Conservation (phyloP, 2,329 filamentous ascomycete genomes). For the Bipolaris gigantea region DNA sequence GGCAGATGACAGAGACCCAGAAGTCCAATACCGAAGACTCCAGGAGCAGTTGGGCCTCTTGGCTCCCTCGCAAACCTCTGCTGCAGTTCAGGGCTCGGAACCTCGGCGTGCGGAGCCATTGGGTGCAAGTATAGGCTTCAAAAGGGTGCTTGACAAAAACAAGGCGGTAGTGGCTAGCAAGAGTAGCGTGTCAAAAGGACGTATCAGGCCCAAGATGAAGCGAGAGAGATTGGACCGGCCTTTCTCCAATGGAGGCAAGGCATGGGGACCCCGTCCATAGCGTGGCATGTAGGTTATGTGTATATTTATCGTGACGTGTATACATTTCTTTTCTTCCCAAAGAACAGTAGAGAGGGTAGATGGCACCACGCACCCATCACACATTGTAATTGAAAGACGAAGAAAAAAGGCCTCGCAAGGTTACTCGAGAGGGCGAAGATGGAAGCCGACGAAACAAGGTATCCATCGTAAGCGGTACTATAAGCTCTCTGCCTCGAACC, state of each 20-base stretch:
- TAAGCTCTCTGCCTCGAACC: too few species aligned
- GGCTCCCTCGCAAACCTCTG: not conserved
- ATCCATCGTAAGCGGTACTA: too few species aligned
- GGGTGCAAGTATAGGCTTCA: constrained; percentile 1
- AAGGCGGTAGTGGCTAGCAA: not conserved
- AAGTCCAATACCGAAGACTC: constrained; percentile 16
- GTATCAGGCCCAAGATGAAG: constrained; percentile 1
- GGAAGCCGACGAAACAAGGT: too few species aligned
- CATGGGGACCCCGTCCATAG: not conserved
- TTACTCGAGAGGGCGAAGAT: too few species aligned
- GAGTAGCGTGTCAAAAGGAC: not conserved
- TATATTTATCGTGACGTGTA: not conserved
- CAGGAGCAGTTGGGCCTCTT: constrained; percentile 15
- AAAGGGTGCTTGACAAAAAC: constrained; percentile 3
- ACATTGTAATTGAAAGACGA: too few species aligned
- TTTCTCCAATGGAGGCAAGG: not conserved
- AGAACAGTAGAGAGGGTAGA: too few species aligned
- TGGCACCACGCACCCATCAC: too few species aligned
- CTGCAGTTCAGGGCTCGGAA: not conserved
- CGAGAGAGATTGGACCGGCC: not conserved
- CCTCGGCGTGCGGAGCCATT: not conserved
- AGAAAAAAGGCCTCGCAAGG: too few species aligned
- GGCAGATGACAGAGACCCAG: constrained; percentile 8
- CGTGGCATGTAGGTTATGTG: not conserved
- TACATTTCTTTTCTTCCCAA: not conserved